A percentile compares a stretch with the other conserved stretches of the same genome.
These are phyloP conservation scores for Yamadazyma laniorum DNA, from an alignment of 805 yeast species.

Conservation along the genomic window DNA sequence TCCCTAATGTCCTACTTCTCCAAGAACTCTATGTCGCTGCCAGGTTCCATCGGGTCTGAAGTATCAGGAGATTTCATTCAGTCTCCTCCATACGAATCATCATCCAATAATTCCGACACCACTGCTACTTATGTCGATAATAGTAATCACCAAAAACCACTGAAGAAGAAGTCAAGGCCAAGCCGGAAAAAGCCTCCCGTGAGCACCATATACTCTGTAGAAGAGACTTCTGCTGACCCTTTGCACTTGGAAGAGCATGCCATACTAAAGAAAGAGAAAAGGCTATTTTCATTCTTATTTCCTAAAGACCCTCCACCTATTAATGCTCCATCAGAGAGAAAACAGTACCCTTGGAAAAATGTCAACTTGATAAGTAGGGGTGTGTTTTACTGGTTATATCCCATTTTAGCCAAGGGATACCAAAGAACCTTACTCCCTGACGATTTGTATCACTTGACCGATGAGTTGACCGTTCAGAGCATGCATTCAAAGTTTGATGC, in stretches of 20 bases:
- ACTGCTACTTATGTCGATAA: slow-evolving; percentile 17
- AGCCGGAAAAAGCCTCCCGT: slow-evolving; percentile 9
- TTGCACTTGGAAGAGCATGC: background rate
- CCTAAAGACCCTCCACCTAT: slow-evolving; percentile 50
- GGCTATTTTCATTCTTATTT: slow-evolving; percentile 51
- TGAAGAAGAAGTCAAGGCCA: background rate
- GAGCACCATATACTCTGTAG: slow-evolving; percentile 11
- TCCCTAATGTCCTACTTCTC: slow-evolving; percentile 10
- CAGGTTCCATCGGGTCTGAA: slow-evolving; percentile 4
- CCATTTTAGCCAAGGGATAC: slow-evolving; percentile 41
- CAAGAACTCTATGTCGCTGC: slow-evolving; percentile 3
- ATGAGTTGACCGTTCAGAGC: slow-evolving; percentile 33
- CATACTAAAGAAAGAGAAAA: slow-evolving; percentile 42
- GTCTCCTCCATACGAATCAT: slow-evolving; percentile 1
- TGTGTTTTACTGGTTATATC: slow-evolving; percentile 40
- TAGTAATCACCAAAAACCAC: background rate
- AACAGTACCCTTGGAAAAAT: slow-evolving; percentile 44
- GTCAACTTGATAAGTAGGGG: slow-evolving; percentile 40
- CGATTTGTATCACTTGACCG: slow-evolving; percentile 38
- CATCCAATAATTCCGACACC: slow-evolving; percentile 16
- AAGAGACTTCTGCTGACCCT: slow-evolving; percentile 3
- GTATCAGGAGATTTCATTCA: slow-evolving; percentile 5
- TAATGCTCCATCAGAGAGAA: slow-evolving; percentile 51
- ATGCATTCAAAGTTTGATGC: slow-evolving; percentile 31
- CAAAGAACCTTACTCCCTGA: slow-evolving; percentile 35